Evolutionary conservation across 2,329 filamentous ascomycete genomes (phyloP).

Genomic region (Amesomyces nigricolor): DNA sequence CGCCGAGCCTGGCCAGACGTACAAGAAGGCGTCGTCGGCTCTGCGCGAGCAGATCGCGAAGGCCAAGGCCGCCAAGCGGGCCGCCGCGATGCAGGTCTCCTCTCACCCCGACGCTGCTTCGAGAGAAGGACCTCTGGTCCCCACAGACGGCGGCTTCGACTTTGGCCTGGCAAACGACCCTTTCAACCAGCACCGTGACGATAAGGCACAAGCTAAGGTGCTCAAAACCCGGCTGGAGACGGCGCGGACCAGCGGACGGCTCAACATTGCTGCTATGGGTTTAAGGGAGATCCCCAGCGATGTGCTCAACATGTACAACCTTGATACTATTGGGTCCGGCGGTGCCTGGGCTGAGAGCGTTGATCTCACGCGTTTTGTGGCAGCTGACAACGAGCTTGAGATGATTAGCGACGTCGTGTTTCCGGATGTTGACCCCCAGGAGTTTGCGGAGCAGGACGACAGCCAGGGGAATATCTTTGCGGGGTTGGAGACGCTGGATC

Average conservation of each 20-base stretch:
- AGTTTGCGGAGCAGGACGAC: slow-evolving; percentile 59
- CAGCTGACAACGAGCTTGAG: slow-evolving; percentile 84
- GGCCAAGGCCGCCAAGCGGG: slow-evolving; percentile 75
- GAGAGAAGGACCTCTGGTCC: slow-evolving; percentile 37
- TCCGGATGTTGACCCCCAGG: slow-evolving; percentile 60
- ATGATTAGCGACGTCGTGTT: slow-evolving; percentile 69
- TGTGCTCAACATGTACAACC: slow-evolving; percentile 85
- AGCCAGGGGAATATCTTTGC: slow-evolving; percentile 70
- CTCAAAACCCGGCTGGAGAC: slow-evolving; percentile 66
- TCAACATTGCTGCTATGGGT: slow-evolving; percentile 84
- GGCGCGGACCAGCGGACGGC: slow-evolving; percentile 69
- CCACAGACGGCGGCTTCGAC: slow-evolving; percentile 48
- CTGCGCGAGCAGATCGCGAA: slow-evolving; percentile 89
- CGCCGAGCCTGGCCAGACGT: slow-evolving; percentile 29
- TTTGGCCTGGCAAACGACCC: slow-evolving; percentile 59
- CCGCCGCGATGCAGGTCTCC: slow-evolving; percentile 41
- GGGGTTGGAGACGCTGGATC: slow-evolving; percentile 71
- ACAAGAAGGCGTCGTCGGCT: slow-evolving; percentile 67
- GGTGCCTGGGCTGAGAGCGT: slow-evolving; percentile 87
- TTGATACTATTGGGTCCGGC: slow-evolving; percentile 59
- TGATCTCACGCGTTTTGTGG: slow-evolving; percentile 76
- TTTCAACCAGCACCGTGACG: slow-evolving; percentile 60
- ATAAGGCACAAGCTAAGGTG: slow-evolving; percentile 57
- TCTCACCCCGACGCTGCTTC: slow-evolving; percentile 19
- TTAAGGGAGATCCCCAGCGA: slow-evolving; percentile 74